Percentiles rank a stretch among this genome's conserved stretches.
Evolutionary conservation across 257 asterid species (phyloP).

Genomic region (Solanum megistacrolobum): DNA sequence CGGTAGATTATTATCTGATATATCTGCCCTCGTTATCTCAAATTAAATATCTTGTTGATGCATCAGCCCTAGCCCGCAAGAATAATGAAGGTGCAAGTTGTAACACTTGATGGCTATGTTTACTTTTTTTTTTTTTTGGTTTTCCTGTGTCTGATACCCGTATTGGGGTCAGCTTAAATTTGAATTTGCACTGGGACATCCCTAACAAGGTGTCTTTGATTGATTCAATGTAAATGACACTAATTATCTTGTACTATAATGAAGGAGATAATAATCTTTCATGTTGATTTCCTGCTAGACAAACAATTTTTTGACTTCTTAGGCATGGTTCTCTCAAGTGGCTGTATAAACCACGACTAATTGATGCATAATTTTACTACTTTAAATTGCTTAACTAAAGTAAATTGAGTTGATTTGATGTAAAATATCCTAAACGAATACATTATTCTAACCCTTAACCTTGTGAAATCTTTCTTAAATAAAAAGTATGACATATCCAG

Average conservation of each 20-base stretch:
- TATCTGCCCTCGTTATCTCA: neutral
- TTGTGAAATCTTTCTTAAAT: neutral
- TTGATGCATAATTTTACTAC: neutral
- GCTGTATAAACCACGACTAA: neutral
- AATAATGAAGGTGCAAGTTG: neutral
- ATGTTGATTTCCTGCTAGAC: neutral
- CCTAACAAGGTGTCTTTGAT: neutral
- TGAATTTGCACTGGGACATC: neutral
- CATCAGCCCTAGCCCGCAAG: neutral
- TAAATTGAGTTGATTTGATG: neutral
- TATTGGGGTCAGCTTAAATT: neutral
- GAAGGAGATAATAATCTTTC: neutral
- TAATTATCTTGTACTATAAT: neutral
- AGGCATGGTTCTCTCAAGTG: neutral
- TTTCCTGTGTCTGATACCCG: neutral
- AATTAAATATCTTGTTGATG: neutral
- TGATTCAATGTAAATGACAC: neutral
- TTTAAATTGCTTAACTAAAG: neutral
- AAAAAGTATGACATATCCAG: neutral
- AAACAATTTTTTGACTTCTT: neutral
- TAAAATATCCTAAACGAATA: neutral
- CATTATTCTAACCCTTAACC: neutral
- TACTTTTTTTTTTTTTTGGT: neutral
- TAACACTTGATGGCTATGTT: neutral
- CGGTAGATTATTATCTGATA: neutral